Percentiles rank a stretch among this genome's conserved stretches.
phyloP scores from a whole-genome alignment of 2,329 filamentous ascomycete genomes.

The Thelonectria olida region DNA sequence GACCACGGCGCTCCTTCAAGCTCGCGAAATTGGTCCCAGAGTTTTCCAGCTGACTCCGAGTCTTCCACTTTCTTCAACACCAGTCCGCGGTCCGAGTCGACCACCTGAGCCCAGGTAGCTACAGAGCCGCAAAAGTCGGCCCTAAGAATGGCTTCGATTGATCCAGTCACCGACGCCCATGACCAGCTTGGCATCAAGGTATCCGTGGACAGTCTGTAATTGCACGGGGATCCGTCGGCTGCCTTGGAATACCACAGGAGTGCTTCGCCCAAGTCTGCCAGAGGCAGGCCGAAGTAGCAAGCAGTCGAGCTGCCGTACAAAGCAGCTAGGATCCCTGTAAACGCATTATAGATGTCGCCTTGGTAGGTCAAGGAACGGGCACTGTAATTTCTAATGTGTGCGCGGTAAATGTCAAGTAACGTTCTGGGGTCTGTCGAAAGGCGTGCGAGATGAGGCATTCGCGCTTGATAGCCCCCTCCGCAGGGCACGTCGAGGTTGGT shows the following conservation, averaged over 20 bases:
- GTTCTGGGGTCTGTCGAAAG: background rate
- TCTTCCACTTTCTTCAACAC: background rate
- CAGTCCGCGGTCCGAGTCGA: background rate
- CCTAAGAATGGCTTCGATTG: background rate
- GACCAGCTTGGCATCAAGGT: background rate
- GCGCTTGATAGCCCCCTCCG: background rate
- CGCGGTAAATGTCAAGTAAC: background rate
- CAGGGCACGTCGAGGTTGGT: background rate
- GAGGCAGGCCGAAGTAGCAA: background rate
- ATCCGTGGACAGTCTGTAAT: too few species aligned
- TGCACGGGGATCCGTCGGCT: background rate
- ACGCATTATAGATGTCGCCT: background rate
- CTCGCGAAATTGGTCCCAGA: background rate
- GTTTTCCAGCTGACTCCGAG: background rate
- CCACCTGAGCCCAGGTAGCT: background rate
- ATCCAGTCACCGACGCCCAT: background rate
- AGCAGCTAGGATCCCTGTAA: background rate
- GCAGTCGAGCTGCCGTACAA: background rate
- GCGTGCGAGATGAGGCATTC: background rate
- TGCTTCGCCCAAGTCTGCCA: background rate
- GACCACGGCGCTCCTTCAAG: background rate
- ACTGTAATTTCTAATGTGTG: background rate
- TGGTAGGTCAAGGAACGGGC: background rate
- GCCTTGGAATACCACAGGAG: background rate
- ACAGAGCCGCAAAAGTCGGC: background rate